Percentiles rank a stretch among this genome's conserved stretches.
phyloP scores from a whole-genome alignment of 495 filamentous ascomycete species.

The Neurospora sp. region DNA sequence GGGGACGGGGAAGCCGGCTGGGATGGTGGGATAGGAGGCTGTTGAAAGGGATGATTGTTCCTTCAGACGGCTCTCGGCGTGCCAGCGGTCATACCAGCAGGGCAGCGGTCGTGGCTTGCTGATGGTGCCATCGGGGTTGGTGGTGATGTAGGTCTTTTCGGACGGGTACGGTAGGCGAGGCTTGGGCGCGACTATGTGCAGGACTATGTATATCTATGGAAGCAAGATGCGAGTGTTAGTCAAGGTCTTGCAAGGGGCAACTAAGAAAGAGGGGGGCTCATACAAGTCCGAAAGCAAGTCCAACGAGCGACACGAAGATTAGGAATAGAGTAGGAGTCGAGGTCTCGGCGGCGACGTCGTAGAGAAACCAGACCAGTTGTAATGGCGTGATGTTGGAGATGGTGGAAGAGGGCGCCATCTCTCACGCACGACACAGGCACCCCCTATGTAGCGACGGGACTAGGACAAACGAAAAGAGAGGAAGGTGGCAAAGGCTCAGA shows the following conservation, averaged over 20 bases:
- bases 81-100: slow-evolving; percentile 70
- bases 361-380: slow-evolving; percentile 20
- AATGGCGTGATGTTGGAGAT: slow-evolving; percentile 6
- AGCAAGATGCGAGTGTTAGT: background rate
- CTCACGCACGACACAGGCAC: background rate
- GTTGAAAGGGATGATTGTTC: slow-evolving; percentile 5
- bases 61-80: slow-evolving; percentile 40
- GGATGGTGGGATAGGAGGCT: slow-evolving; percentile 20
- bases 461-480: background rate
- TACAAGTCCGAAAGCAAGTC: slow-evolving; percentile 22
- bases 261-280: background rate
- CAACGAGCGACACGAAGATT: slow-evolving; percentile 13
- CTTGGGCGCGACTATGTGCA: slow-evolving; percentile 67
- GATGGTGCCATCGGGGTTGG: slow-evolving; percentile 51
- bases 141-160: slow-evolving; percentile 79
- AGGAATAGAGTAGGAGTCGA: slow-evolving; percentile 23
- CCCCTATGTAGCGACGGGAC: background rate
- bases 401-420: slow-evolving; percentile 3
- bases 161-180: slow-evolving; percentile 65
- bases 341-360: slow-evolving; percentile 14
- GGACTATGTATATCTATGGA: slow-evolving; percentile 46
- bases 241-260: background rate
- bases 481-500: background rate
- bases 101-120: slow-evolving; percentile 55
- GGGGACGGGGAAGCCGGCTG: slow-evolving; percentile 20